Conservation (phyloP, 2,329 filamentous ascomycete genomes). For the Pseudomassariella vexata region DNA sequence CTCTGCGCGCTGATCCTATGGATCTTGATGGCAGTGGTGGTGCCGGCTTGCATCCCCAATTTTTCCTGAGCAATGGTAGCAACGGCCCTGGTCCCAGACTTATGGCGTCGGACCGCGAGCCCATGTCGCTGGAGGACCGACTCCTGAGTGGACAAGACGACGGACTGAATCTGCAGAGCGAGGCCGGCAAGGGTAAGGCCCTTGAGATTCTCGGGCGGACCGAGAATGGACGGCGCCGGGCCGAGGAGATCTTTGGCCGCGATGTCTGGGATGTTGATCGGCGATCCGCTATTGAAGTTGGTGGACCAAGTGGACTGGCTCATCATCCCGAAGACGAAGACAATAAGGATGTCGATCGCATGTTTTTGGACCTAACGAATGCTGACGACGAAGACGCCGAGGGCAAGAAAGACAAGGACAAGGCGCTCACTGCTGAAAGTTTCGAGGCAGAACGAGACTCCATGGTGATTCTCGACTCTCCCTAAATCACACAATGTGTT, state of each 20-base stretch:
- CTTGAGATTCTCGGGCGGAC: conserved; percentile 47
- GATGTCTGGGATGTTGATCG: conserved; percentile 38
- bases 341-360: conserved; percentile 44
- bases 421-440: conserved; percentile 25
- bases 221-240: conserved; percentile 42
- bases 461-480: conserved; percentile 28
- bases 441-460: conserved; percentile 26
- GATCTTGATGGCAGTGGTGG: conserved; percentile 27
- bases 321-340: conserved; percentile 37
- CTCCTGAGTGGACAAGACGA: conserved; percentile 43
- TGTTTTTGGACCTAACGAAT: conserved; percentile 52
- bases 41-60: conserved; percentile 33
- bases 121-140: conserved; percentile 43
- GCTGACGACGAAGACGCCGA: conserved; percentile 40
- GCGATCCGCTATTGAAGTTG: too few relatives aligned
- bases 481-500: conserved; percentile 10
- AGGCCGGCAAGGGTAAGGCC: conserved; percentile 41
- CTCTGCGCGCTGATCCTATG: conserved; percentile 29
- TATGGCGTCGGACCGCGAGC: conserved; percentile 28
- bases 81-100: conserved; percentile 34
- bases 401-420: conserved; percentile 28
- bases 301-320: too few relatives aligned
- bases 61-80: conserved; percentile 31
- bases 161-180: conserved; percentile 36
- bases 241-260: conserved; percentile 44